phyloP scores from a whole-genome alignment of 2,329 filamentous ascomycete genomes.

The Clonostachys sp. region DNA sequence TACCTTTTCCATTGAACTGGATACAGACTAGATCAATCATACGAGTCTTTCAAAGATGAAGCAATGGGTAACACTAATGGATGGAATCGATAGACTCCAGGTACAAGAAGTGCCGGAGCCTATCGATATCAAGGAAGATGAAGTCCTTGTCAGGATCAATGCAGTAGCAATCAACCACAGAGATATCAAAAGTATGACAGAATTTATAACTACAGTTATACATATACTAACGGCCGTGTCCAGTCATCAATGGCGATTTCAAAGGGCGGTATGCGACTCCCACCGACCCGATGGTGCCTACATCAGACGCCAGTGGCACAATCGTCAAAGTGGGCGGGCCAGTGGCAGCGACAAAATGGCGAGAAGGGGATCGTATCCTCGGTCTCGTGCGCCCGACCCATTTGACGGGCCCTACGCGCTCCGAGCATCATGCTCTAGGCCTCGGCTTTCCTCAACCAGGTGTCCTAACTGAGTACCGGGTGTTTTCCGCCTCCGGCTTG shows the following conservation, averaged over 20 bases:
- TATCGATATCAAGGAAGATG: not conserved
- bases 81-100: constrained; percentile 3
- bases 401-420: constrained; percentile 4
- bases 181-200: constrained; percentile 1
- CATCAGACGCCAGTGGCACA: constrained; percentile 2
- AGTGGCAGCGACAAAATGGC: constrained; percentile 2
- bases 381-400: constrained; percentile 6
- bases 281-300: not conserved
- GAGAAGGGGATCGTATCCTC: constrained; percentile 7
- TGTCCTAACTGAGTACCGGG: constrained; percentile 7
- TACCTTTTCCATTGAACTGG: no score
- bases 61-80: constrained; percentile 2
- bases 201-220: not conserved
- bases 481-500: constrained; percentile 7
- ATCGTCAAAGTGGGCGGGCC: constrained; percentile 1
- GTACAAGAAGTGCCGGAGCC: not conserved
- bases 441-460: constrained; percentile 3
- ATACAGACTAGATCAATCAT: no score
- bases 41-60: not conserved
- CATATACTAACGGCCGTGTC: not conserved
- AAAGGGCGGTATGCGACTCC: not conserved
- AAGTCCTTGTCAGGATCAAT: constrained; percentile 3
- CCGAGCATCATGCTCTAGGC: constrained; percentile 3
- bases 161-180: constrained; percentile 2
- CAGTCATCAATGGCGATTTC: constrained; percentile 3